Evolutionary conservation across 768 basidiomycete species (phyloP).

Genomic region (Lactarius psammicola): DNA sequence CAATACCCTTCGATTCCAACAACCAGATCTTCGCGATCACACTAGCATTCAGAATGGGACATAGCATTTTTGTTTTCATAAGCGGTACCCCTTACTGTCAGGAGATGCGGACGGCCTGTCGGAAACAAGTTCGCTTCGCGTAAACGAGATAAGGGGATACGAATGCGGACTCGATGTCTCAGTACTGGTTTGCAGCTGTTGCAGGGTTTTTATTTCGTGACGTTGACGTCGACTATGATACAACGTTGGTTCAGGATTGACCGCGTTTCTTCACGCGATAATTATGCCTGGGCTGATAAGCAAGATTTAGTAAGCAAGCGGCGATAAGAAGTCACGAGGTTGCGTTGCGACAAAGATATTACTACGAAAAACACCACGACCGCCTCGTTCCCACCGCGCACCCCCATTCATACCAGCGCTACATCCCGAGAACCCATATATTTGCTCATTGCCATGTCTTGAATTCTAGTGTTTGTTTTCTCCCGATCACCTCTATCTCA

Average conservation of each 20-base stretch:
- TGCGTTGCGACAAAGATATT: not conserved
- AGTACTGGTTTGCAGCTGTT: not conserved
- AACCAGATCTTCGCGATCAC: not conserved
- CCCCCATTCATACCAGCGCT: not conserved
- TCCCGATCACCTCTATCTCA: not conserved
- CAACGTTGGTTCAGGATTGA: too few relatives aligned
- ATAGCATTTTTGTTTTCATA: not conserved
- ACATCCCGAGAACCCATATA: not conserved
- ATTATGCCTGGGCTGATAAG: not conserved
- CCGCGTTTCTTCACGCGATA: not conserved
- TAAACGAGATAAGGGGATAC: too few relatives aligned
- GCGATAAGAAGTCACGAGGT: constrained; percentile 10
- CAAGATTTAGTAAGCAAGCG: too few relatives aligned
- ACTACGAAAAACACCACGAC: not conserved
- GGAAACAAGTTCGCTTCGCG: too few relatives aligned
- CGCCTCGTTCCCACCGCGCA: not conserved
- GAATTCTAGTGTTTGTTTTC: not conserved
- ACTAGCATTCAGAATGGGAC: too few relatives aligned
- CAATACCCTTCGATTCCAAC: not conserved
- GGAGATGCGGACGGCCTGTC: too few relatives aligned
- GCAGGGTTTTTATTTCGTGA: not conserved
- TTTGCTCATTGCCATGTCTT: not conserved
- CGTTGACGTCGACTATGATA: not conserved
- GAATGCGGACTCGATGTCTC: too few relatives aligned
- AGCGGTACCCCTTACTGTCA: too few relatives aligned